Evolutionary conservation across 371 early-diverging fungal genomes (phyloP).

Genomic region (Zychaea mexicana): DNA sequence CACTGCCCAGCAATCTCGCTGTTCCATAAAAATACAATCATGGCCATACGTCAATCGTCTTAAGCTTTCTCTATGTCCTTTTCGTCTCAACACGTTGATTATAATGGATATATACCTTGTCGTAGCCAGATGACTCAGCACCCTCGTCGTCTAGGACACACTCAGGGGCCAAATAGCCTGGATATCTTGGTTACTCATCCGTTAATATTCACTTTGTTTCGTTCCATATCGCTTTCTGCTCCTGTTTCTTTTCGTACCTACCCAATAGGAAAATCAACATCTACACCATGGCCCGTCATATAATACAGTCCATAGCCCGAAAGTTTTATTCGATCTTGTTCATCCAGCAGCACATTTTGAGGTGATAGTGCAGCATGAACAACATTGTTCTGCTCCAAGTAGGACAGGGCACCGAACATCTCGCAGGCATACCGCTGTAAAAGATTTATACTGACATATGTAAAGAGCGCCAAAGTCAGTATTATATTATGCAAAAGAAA

Average conservation of each 20-base stretch:
- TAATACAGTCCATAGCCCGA: slow-evolving; percentile 65
- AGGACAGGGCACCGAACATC: slow-evolving; percentile 54
- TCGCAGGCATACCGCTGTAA: slow-evolving; percentile 60
- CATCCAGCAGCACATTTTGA: slow-evolving; percentile 54
- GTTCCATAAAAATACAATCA: no score
- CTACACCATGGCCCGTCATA: slow-evolving; percentile 59
- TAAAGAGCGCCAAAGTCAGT: not conserved
- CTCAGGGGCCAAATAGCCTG: slow-evolving; percentile 42
- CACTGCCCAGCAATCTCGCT: slow-evolving; percentile 67
- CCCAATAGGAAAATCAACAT: slow-evolving; percentile 73
- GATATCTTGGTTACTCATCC: slow-evolving; percentile 18
- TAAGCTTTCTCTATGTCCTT: no score
- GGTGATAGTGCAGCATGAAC: slow-evolving; percentile 55
- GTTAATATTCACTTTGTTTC: not conserved
- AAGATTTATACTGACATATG: slow-evolving; percentile 12
- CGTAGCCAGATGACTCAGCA: slow-evolving; percentile 7
- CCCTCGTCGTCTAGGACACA: slow-evolving; percentile 13
- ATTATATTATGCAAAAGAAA: no score
- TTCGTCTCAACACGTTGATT: no score
- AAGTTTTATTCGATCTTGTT: slow-evolving; percentile 54
- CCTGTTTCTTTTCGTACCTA: slow-evolving; percentile 11
- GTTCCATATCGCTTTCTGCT: not conserved
- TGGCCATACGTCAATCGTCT: no score
- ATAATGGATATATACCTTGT: slow-evolving; percentile 24
- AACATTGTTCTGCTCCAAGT: slow-evolving; percentile 47